Percentiles rank a stretch among this genome's conserved stretches.
Evolutionary conservation across 2,329 filamentous ascomycete species (phyloP).

Genomic region (Basipetospora chlamydospora): DNA sequence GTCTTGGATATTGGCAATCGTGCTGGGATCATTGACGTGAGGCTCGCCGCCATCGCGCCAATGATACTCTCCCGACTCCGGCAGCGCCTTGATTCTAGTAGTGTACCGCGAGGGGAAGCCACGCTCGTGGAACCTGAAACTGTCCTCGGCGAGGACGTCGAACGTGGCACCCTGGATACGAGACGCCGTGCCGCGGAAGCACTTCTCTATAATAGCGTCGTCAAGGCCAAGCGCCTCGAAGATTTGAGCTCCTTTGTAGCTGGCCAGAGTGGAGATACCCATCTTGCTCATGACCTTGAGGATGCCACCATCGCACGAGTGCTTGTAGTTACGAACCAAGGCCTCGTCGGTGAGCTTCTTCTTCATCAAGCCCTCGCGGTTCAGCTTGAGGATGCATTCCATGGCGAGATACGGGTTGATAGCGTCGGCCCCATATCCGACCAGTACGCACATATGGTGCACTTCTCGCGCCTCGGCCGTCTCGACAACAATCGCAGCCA

Average conservation of each 20-base stretch:
- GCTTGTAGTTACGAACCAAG: conserved; percentile 90
- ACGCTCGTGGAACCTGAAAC: conserved; percentile 86
- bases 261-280: conserved; percentile 93
- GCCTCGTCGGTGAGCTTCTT: conserved; percentile 73
- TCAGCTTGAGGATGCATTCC: conserved; percentile 94
- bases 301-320: conserved; percentile 90
- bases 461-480: conserved; percentile 93
- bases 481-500: conserved; percentile 76
- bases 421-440: conserved; percentile 88
- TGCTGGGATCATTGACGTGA: conserved; percentile 87
- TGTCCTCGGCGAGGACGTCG: conserved; percentile 84
- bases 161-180: conserved; percentile 92
- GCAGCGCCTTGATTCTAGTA: conserved; percentile 60
- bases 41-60: conserved; percentile 94
- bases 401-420: conserved; percentile 91
- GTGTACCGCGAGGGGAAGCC: conserved; percentile 76
- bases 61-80: conserved; percentile 93
- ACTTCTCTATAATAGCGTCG: conserved; percentile 80
- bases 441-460: conserved; percentile 95
- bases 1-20: conserved; percentile 94
- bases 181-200: conserved; percentile 87
- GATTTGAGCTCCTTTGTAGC: conserved; percentile 96
- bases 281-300: conserved; percentile 99
- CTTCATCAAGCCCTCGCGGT: conserved; percentile 81
- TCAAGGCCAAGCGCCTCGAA: conserved; percentile 93